These are phyloP conservation scores for Immersiporthe knoxdaviesiana DNA, from an alignment of 2,329 filamentous ascomycete genomes.

Conservation along the genomic window DNA sequence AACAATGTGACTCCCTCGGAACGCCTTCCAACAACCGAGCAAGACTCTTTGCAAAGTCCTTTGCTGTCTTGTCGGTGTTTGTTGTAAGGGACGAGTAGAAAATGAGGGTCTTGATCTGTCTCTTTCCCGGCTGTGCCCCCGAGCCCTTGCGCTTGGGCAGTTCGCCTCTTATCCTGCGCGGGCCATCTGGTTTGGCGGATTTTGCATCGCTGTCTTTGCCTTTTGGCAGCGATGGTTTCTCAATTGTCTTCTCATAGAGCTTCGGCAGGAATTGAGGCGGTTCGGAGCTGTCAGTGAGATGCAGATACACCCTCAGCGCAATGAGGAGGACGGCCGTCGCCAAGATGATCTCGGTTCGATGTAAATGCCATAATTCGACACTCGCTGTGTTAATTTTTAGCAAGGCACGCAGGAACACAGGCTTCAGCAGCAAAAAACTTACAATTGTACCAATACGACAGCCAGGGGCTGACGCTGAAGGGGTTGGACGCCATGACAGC, in stretches of 20 bases:
- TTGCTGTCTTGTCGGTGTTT: constrained; percentile 75
- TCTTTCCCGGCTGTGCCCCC: constrained; percentile 35
- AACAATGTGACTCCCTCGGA: constrained; percentile 39
- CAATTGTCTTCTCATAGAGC: constrained; percentile 33
- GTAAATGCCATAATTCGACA: constrained; percentile 50
- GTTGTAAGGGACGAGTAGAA: constrained; percentile 92
- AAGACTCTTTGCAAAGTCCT: constrained; percentile 62
- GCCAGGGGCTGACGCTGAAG: constrained; percentile 22
- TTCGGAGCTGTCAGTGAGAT: constrained; percentile 41
- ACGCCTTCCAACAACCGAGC: constrained; percentile 56
- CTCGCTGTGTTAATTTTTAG: constrained; percentile 27
- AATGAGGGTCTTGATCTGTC: constrained; percentile 70
- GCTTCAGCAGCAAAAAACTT: neutral
- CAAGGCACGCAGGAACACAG: no score
- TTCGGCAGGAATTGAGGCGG: constrained; percentile 44
- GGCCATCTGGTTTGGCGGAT: constrained; percentile 44
- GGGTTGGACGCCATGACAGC: constrained; percentile 20
- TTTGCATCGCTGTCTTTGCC: constrained; percentile 36
- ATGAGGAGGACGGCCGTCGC: constrained; percentile 43
- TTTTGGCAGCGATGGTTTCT: constrained; percentile 20
- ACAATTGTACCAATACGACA: constrained; percentile 22
- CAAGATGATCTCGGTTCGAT: constrained; percentile 50
- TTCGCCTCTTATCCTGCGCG: constrained; percentile 50
- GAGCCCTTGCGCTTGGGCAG: constrained; percentile 41
- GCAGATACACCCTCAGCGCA: constrained; percentile 47